Conservation (phyloP, 1,139 yeast species). For the Nakaseomyces kungkrabaensis region DNA sequence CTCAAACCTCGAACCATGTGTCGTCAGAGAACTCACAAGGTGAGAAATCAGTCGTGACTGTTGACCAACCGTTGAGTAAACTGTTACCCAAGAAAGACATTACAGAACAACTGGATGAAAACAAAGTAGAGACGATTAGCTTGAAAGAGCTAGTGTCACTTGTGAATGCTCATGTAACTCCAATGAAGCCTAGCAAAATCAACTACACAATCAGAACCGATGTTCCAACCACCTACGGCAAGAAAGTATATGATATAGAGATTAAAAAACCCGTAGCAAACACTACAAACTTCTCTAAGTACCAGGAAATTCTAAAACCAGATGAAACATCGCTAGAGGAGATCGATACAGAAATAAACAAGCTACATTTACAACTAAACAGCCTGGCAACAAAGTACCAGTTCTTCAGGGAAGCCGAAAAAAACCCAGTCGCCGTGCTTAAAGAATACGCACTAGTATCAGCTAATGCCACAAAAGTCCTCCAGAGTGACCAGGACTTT, state of each 20-base stretch:
- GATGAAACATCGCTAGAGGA: constrained; percentile 13
- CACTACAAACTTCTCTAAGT: constrained; percentile 29
- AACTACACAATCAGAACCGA: constrained; percentile 70
- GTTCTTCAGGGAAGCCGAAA: constrained; percentile 64
- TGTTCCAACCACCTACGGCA: constrained; percentile 72
- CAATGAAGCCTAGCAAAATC: constrained; percentile 68
- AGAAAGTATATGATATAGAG: constrained; percentile 63
- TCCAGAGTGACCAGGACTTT: constrained; percentile 80
- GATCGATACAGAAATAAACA: constrained; percentile 19
- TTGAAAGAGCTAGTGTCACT: constrained; percentile 17
- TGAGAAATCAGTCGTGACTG: constrained; percentile 14
- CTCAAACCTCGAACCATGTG: constrained; percentile 6
- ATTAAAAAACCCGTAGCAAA: constrained; percentile 27
- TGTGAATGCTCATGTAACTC: constrained; percentile 52
- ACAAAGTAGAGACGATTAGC: background rate
- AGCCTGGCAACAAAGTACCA: constrained; percentile 53
- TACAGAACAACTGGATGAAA: constrained; percentile 1
- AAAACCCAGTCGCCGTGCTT: constrained; percentile 69
- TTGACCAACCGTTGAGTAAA: constrained; percentile 56
- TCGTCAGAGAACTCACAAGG: constrained; percentile 13
- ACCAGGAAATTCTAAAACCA: constrained; percentile 34
- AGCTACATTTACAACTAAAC: constrained; percentile 37
- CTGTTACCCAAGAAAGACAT: constrained; percentile 34
- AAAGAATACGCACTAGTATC: constrained; percentile 67
- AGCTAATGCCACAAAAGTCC: constrained; percentile 61